Evolutionary conservation across 495 filamentous ascomycete genomes (phyloP).

Genomic region (Pyrenula massariospora): DNA sequence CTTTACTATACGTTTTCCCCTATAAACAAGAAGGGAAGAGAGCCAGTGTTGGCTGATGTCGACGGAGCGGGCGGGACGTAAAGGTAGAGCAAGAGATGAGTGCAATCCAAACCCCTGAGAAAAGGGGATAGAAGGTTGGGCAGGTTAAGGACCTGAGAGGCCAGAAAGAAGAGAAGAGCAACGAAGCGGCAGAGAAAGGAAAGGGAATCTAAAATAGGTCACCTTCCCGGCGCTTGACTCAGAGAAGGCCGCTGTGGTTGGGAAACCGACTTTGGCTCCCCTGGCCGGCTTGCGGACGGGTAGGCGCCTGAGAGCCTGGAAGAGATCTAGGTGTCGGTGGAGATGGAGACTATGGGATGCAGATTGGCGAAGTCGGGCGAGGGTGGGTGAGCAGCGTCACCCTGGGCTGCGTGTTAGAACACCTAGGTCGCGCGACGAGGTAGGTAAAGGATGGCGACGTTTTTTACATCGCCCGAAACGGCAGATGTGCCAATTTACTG

Average conservation of each 20-base stretch:
- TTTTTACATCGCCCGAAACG: neutral
- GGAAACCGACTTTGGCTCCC: neutral
- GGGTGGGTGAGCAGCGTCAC: neutral
- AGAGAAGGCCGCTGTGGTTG: neutral
- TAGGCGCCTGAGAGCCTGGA: neutral
- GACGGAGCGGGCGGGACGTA: neutral
- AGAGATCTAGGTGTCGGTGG: neutral
- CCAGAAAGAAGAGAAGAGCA: neutral
- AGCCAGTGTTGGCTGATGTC: neutral
- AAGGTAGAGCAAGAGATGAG: neutral
- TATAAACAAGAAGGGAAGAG: neutral
- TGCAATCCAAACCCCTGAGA: neutral
- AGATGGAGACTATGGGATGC: neutral
- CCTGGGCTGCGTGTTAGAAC: no score
- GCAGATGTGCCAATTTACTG: neutral
- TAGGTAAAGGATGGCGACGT: neutral
- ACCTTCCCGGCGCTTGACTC: neutral
- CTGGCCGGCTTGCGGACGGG: neutral
- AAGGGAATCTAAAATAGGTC: neutral
- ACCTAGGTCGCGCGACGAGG: neutral
- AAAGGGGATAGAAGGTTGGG: neutral
- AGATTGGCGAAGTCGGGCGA: neutral
- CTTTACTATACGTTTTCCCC: no score
- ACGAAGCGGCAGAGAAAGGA: neutral
- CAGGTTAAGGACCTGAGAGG: neutral